Evolutionary conservation across 1,139 yeast species (phyloP).

Genomic region (Taphrina wiesneri): DNA sequence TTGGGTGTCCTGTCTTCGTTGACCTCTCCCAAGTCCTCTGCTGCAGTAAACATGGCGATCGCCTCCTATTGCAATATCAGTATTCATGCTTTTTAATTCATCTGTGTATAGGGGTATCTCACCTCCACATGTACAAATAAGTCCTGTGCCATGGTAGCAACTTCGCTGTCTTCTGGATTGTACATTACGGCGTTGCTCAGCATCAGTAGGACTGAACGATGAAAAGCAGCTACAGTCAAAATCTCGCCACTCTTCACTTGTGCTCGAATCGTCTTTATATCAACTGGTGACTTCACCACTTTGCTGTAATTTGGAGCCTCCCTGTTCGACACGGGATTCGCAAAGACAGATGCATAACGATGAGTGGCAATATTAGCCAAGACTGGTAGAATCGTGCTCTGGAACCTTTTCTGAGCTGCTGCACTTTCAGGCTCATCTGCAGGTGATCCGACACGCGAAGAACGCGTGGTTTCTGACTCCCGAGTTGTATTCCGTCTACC

Average conservation of each 20-base stretch:
- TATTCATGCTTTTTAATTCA: background rate
- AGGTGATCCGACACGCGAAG: conserved; percentile 3
- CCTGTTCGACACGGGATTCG: conserved; percentile 18
- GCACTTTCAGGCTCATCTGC: background rate
- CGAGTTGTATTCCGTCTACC: background rate
- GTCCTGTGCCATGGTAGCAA: conserved; percentile 85
- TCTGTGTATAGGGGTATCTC: background rate
- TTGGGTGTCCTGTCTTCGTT: conserved; percentile 25
- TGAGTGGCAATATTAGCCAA: conserved; percentile 17
- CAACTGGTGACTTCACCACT: conserved; percentile 90
- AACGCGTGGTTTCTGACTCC: background rate
- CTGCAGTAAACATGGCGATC: conserved; percentile 15
- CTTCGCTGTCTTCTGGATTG: conserved; percentile 95
- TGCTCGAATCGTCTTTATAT: conserved; percentile 76
- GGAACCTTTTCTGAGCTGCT: conserved; percentile 10
- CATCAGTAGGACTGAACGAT: conserved; percentile 74
- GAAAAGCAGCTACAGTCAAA: conserved; percentile 84
- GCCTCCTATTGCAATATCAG: conserved; percentile 2
- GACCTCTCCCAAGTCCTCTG: conserved; percentile 11
- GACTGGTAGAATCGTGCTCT: conserved; percentile 11
- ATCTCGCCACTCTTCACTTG: conserved; percentile 84
- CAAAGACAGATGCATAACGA: conserved; percentile 23
- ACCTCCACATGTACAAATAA: conserved; percentile 21
- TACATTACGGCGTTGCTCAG: conserved; percentile 86
- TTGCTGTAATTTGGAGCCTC: conserved; percentile 73